phyloP scores from a whole-genome alignment of 768 basidiomycete species.

The Fistulinella prunicolor region DNA sequence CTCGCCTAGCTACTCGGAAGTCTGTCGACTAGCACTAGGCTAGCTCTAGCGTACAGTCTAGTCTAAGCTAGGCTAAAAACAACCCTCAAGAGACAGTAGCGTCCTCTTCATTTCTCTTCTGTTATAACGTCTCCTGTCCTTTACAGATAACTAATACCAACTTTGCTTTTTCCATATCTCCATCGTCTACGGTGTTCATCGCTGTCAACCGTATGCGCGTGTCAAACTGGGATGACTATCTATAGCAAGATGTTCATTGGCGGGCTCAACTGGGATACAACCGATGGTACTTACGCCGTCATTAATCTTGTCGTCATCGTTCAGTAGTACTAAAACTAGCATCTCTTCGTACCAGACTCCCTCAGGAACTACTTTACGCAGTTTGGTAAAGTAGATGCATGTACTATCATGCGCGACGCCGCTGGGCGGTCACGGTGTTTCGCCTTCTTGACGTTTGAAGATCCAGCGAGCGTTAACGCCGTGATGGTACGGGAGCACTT shows the following conservation, averaged over 20 bases:
- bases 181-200: conserved; percentile 25
- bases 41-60: conserved; percentile 78
- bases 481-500: conserved; percentile 96
- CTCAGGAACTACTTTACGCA: conserved; percentile 88
- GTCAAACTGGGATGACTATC: conserved; percentile 27
- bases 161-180: conserved; percentile 42
- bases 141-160: conserved; percentile 79
- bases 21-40: conserved; percentile 66
- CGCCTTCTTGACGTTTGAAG: conserved; percentile 95
- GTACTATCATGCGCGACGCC: conserved; percentile 98
- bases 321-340: conserved; percentile 44
- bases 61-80: conserved; percentile 77
- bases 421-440: conserved; percentile 95
- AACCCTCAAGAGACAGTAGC: conserved; percentile 64
- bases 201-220: conserved; percentile 26
- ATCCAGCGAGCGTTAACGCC: conserved; percentile 87
- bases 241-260: conserved; percentile 99
- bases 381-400: conserved; percentile 96
- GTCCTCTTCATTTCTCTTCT: conserved; percentile 57
- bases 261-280: conserved; percentile 99
- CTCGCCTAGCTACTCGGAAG: conserved; percentile 44
- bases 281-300: conserved; percentile 76
- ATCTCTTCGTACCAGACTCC: conserved; percentile 49
- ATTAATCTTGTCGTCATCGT: conserved; percentile 34
- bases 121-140: conserved; percentile 62